Percentiles rank a stretch among this genome's conserved stretches.
phyloP scores from a whole-genome alignment of 495 filamentous ascomycete species.

The Lindgomyces ingoldianus region DNA sequence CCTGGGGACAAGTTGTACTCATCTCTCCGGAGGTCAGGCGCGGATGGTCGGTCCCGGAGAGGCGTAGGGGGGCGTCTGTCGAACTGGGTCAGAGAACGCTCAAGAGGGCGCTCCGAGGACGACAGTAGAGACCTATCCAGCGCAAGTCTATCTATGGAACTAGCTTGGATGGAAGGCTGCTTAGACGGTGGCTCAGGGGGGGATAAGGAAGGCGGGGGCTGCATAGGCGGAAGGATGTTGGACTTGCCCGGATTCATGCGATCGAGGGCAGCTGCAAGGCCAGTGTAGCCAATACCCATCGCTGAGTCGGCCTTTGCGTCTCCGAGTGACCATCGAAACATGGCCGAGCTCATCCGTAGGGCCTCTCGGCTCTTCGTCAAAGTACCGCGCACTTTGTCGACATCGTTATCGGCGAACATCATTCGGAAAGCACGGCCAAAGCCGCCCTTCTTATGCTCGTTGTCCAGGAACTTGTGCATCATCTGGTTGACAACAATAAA shows the following conservation, averaged over 20 bases:
- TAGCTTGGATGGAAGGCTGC: not conserved
- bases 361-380: constrained; percentile 45
- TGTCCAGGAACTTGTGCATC: constrained; percentile 51
- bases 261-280: constrained; percentile 51
- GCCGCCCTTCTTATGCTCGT: constrained; percentile 52
- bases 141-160: not conserved
- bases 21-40: too few species aligned
- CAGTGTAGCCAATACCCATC: constrained; percentile 52
- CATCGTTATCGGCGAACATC: constrained; percentile 52
- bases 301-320: constrained; percentile 47
- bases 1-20: too few species aligned
- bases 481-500: constrained; percentile 55
- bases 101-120: not conserved
- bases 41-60: too few species aligned
- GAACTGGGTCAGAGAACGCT: too few species aligned
- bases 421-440: constrained; percentile 52
- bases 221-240: constrained; percentile 6
- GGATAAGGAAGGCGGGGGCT: constrained; percentile 7
- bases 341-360: constrained; percentile 48
- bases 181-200: constrained; percentile 9
- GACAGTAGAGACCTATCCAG: not conserved
- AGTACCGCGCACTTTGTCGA: constrained; percentile 48
- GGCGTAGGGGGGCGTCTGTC: too few species aligned
- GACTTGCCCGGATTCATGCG: constrained; percentile 41
- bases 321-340: constrained; percentile 52